Conservation (phyloP, 2,329 filamentous ascomycete species). For the Diaporthe ampelina region DNA sequence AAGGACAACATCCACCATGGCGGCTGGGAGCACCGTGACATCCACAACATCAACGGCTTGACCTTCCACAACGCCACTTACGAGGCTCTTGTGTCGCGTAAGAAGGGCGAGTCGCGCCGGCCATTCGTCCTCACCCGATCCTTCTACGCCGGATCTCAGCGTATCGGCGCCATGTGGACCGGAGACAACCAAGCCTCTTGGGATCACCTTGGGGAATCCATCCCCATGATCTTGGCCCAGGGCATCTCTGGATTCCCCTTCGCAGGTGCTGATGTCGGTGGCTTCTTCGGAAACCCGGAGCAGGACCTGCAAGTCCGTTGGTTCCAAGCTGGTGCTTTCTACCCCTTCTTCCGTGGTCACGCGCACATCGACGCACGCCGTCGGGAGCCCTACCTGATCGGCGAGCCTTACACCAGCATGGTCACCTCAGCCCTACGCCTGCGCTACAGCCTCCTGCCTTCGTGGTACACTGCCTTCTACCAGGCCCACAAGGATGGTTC, state of each 20-base stretch:
- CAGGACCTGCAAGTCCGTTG: conserved; percentile 92
- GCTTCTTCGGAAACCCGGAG: conserved; percentile 97
- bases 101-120: conserved; percentile 85
- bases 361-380: conserved; percentile 97
- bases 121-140: conserved; percentile 95
- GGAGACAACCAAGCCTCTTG: conserved; percentile 96
- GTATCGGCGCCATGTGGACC: conserved; percentile 97
- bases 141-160: conserved; percentile 92
- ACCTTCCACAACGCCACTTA: conserved; percentile 97
- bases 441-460: conserved; percentile 88
- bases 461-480: conserved; percentile 98
- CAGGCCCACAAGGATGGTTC: conserved; percentile 85
- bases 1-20: conserved; percentile 96
- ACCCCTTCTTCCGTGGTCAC: conserved; percentile 97
- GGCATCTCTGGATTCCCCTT: conserved; percentile 96
- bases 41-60: conserved; percentile 96
- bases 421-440: conserved; percentile 90
- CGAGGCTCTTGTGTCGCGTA: conserved; percentile 84
- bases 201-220: conserved; percentile 88
- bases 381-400: conserved; percentile 90
- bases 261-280: conserved; percentile 93
- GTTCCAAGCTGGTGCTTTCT: conserved; percentile 98
- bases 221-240: conserved; percentile 94
- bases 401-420: conserved; percentile 87
- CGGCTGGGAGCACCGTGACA: conserved; percentile 95